A percentile compares a stretch with the other conserved stretches of the same genome.
Conservation (phyloP, 2,329 filamentous ascomycete species). For the Ophiostoma triangulosporum region DNA sequence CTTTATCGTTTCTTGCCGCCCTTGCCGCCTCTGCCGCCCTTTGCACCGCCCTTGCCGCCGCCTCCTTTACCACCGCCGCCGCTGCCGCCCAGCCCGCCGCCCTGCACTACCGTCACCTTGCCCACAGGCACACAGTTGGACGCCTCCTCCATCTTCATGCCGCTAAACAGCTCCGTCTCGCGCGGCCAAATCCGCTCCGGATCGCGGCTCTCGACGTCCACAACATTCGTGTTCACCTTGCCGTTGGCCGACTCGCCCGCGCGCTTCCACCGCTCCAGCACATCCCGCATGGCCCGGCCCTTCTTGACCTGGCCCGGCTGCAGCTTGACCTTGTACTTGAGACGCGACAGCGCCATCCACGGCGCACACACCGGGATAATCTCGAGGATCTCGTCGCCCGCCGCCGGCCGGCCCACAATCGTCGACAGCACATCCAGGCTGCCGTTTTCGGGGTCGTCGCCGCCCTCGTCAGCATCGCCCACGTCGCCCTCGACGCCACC, state of each 20-base stretch:
- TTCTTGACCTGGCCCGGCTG: conserved; percentile 86
- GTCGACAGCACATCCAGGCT: conserved; percentile 40
- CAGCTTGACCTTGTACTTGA: conserved; percentile 91
- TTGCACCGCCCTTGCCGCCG: conserved; percentile 24
- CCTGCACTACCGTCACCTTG: conserved; percentile 68
- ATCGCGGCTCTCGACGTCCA: conserved; percentile 48
- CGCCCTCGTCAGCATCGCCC: conserved; percentile 40
- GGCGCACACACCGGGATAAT: conserved; percentile 51
- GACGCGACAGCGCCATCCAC: conserved; percentile 48
- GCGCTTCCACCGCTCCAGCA: conserved; percentile 64
- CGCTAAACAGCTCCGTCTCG: conserved; percentile 74
- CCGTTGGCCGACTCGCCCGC: conserved; percentile 38
- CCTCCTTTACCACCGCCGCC: conserved; percentile 25
- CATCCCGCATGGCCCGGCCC: conserved; percentile 84
- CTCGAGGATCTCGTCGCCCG: conserved; percentile 71
- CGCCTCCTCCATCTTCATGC: conserved; percentile 68
- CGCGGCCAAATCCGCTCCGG: conserved; percentile 69
- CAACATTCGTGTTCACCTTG: conserved; percentile 27
- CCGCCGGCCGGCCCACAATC: conserved; percentile 63
- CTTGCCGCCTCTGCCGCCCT: neutral
- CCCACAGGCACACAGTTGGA: conserved; percentile 69
- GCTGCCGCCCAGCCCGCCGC: conserved; percentile 34
- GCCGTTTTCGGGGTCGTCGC: conserved; percentile 42
- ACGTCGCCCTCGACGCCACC: conserved; percentile 43
- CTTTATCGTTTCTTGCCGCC: conserved; percentile 1